Base-by-base conservation (phyloP, 2,329 filamentous ascomycete genomes). In the Sporothrix dimorphospora region DNA sequence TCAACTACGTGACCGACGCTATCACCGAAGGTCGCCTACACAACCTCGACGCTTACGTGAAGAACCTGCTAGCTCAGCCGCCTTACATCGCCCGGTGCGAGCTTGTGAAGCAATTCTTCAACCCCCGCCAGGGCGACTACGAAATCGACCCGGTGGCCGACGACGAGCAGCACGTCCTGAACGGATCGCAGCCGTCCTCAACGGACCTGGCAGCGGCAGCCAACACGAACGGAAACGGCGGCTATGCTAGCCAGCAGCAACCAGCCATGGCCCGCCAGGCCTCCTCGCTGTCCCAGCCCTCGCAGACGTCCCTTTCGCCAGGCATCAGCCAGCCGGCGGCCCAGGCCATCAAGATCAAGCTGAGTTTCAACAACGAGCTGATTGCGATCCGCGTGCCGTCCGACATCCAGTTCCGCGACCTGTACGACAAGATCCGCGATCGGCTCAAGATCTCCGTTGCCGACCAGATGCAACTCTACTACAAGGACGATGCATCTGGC, bases 1-100 rank as follows among this genome's bases (percentile, higher is more conserved):
- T 99, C 74, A 97, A 94, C 75, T 97, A 97, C 81, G 95, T 98
- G 71, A 99, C 95, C n/a, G 95, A 98, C 79, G 93, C 93, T 47
- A 98, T 99, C 77, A 97, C 94, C 21, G 94, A 98, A 79, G 94
- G 94, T 38, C 90, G 96, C 76, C 89, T 96, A 73, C 93, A 96
- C 80, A 98, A 97, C 79, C 84, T 99, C 51, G 94, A 99, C 78
- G 93, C 95, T 69, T 99, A 99, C 78, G 94, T 99, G 77, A 97
- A 97, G 82, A 95, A 96, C 77, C 86, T 99, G 27, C 85, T 99
- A 9, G 87, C 88, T 47, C 91, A 98, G 81, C 93, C 94, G 3
- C 84, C 88, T 0, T 94, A 98, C 79, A 98, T 99, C 75, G 90
- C 93, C 0, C 89, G 90, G 76, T 96, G 93, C 79, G 90, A 90